phyloP scores from a whole-genome alignment of 805 yeast species.

The Blastobotrys terrestris region DNA sequence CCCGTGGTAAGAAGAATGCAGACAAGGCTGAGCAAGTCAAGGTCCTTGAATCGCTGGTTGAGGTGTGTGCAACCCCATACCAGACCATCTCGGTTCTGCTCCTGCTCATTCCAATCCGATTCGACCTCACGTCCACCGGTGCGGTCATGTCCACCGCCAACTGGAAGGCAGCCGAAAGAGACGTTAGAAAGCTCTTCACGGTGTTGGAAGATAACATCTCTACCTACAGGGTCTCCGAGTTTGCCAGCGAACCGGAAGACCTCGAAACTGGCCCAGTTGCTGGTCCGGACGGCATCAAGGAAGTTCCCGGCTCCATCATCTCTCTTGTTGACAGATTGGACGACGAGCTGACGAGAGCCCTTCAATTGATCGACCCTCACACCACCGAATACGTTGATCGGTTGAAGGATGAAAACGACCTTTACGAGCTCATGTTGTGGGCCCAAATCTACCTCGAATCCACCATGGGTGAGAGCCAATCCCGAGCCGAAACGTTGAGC shows the following conservation, averaged over 20 bases:
- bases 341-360: conserved; percentile 85
- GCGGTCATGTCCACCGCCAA: conserved; percentile 69
- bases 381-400: conserved; percentile 89
- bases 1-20: conserved; percentile 93
- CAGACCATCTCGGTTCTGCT: conserved; percentile 74
- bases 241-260: conserved; percentile 75
- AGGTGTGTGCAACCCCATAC: conserved; percentile 51
- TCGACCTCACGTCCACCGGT: conserved; percentile 66
- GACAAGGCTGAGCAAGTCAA: conserved; percentile 74
- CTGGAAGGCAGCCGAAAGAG: conserved; percentile 68
- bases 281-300: conserved; percentile 59
- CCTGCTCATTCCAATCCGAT: conserved; percentile 79
- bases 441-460: conserved; percentile 81
- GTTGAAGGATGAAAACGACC: conserved; percentile 74
- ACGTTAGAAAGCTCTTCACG: conserved; percentile 55
- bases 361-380: conserved; percentile 89
- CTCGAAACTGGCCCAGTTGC: conserved; percentile 56
- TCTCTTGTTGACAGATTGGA: conserved; percentile 89
- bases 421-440: conserved; percentile 73
- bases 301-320: conserved; percentile 75
- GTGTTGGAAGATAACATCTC: conserved; percentile 58
- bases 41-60: conserved; percentile 55
- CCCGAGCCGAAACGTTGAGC: conserved; percentile 38
- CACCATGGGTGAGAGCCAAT: conserved; percentile 38
- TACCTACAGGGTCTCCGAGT: conserved; percentile 66